Percentiles rank a stretch among this genome's conserved stretches.
Conservation (phyloP, 2,329 filamentous ascomycete species). For the Nannizzia gypsea region DNA sequence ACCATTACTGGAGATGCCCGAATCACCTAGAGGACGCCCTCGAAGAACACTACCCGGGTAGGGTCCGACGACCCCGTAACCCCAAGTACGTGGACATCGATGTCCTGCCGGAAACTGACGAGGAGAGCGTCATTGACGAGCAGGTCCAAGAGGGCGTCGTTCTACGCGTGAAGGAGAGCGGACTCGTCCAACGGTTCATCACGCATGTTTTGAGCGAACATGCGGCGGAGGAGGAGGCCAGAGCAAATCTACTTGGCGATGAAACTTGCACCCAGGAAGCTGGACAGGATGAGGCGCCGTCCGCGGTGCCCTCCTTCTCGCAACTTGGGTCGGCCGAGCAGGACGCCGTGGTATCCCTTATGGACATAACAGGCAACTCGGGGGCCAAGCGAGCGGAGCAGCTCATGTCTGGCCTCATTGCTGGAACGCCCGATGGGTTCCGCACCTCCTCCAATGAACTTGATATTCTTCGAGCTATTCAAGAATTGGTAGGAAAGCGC, state of each 20-base stretch:
- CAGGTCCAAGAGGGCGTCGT: conserved; percentile 51
- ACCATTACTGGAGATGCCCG: conserved; percentile 74
- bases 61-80: conserved; percentile 15
- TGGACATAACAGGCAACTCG: conserved; percentile 19
- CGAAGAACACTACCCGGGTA: conserved; percentile 20
- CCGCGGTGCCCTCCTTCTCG: conserved; percentile 16
- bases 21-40: conserved; percentile 72
- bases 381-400: conserved; percentile 18
- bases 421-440: conserved; percentile 19
- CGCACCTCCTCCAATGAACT: conserved; percentile 21
- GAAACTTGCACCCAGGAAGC: not conserved
- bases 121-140: conserved; percentile 44
- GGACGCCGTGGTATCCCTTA: conserved; percentile 24
- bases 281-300: conserved; percentile 8
- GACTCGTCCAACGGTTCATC: conserved; percentile 63
- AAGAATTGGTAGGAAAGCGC: conserved; percentile 23
- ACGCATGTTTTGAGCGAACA: conserved; percentile 40
- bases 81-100: conserved; percentile 58
- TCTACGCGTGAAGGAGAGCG: conserved; percentile 52
- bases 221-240: not conserved
- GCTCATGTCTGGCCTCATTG: conserved; percentile 25
- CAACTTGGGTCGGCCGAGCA: conserved; percentile 22
- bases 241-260: not conserved
- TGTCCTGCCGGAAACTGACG: conserved; percentile 44
- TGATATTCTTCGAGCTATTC: conserved; percentile 22